Evolutionary conservation across 148 eudicot genomes (phyloP), one percentile per base, ranked within the genome.

Genomic region (Hydrangea macrophylla): DNA sequence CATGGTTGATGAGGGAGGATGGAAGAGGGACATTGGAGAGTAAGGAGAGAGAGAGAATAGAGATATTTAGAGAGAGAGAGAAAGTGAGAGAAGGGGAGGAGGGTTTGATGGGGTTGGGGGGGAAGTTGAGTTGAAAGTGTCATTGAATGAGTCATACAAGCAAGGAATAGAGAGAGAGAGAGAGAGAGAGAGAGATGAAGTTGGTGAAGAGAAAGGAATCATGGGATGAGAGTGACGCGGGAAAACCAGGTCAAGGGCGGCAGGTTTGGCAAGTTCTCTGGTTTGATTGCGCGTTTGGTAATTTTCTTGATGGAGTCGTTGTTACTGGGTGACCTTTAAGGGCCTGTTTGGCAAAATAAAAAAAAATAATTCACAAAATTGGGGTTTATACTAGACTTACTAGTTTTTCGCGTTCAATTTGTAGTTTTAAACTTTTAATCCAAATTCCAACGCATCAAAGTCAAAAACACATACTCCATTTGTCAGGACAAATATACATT

Each of bases 121-220:
- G 60, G 78, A 11, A 55, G 75, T 60, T 51, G 69, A 63, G 50
- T 64, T 53, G 82, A 78, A 81, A 33, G 75, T 74, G 84, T 83
- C 84, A 74, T 73, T 61, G 77, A n/a, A 50, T 64, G 44, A 63
- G 55, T 48, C 61, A 44, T 56, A 56, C 62, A 79, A 79, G 86
- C 32, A 80, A 79, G 60, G 89, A 78, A 82, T 80, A 80, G 22
- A 61, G 25, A 22, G 25, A 37, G 31, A 39, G 23, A 48, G 67
- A 36, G 18, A 62, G 58, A 60, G 64, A 42, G 66, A 27, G 73
- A 42, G 70, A 26, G 55, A 32, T 33, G 75, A 44, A 64, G 78
- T 70, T 40, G 51, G 80, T 72, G 33, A 13, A 53, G 70, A 26
- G 70, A 11, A 65, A 45, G 60, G 70, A 40, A 70, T 66, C 39